Evolutionary conservation across 1,284 basidiomycete genomes (phyloP).

Genomic region (Pisolithus thermaeus): DNA sequence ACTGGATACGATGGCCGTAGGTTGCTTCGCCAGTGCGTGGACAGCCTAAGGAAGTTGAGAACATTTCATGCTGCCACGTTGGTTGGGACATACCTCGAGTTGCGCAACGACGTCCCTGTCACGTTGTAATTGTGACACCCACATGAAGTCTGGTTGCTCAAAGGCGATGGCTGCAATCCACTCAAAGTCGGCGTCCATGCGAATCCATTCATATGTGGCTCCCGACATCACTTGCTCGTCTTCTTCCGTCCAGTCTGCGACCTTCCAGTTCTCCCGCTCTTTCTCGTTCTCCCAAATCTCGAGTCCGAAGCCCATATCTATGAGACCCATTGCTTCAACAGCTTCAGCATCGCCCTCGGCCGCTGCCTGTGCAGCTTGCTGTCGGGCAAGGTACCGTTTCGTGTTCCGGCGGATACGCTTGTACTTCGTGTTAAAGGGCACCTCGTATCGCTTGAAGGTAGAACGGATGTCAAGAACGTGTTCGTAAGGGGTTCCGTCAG

Average conservation of each 20-base stretch:
- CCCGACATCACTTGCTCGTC: conserved; percentile 91
- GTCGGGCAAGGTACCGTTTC: conserved; percentile 90
- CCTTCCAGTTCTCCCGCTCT: conserved; percentile 91
- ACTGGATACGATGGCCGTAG: conserved; percentile 87
- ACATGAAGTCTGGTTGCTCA: conserved; percentile 97
- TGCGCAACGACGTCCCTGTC: conserved; percentile 99
- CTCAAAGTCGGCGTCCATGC: conserved; percentile 98
- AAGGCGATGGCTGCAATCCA: conserved; percentile 94
- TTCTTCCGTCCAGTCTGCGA: conserved; percentile 97
- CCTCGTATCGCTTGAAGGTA: conserved; percentile 87
- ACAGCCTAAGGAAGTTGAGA: conserved; percentile 58
- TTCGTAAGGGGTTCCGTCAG: conserved; percentile 98
- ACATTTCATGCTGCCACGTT: conserved; percentile 1
- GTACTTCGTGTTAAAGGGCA: conserved; percentile 99
- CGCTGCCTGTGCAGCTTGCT: conserved; percentile 88
- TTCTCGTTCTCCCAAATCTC: conserved; percentile 95
- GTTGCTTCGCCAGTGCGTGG: conserved; percentile 74
- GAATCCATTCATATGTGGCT: conserved; percentile 98
- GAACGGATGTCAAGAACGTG: conserved; percentile 92
- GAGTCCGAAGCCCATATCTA: conserved; percentile 94
- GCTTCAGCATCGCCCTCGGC: conserved; percentile 88
- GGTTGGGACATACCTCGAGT: conserved; percentile 65
- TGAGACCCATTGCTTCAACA: conserved; percentile 89
- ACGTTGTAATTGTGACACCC: conserved; percentile 94
- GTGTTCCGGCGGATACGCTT: conserved; percentile 94